Evolutionary conservation across 2,329 filamentous ascomycete species (phyloP).

Genomic region (Colletotrichum aenigma): DNA sequence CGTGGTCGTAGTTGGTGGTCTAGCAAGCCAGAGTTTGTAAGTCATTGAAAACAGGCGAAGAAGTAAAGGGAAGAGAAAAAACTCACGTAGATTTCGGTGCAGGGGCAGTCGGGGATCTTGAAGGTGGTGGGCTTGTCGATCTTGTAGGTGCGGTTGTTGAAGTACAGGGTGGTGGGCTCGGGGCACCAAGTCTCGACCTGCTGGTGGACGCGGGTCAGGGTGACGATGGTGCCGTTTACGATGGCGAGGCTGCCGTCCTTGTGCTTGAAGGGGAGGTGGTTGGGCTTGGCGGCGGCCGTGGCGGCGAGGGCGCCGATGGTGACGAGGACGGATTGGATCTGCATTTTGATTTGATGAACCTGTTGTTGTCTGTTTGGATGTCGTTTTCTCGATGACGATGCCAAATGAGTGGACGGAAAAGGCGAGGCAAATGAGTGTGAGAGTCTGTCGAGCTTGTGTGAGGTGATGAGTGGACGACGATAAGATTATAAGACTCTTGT

Average conservation of each 20-base stretch:
- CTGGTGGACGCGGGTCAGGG: conserved; percentile 39
- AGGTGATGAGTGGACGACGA: neutral
- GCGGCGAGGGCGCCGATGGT: conserved; percentile 23
- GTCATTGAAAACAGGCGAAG: neutral
- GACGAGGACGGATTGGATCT: conserved; percentile 29
- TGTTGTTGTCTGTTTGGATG: conserved; percentile 10
- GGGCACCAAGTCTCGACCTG: conserved; percentile 46
- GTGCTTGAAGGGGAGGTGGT: neutral
- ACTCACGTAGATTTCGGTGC: conserved; percentile 37
- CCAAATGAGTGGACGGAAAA: neutral
- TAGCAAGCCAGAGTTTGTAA: neutral
- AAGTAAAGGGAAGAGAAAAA: neutral
- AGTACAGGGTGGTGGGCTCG: conserved; percentile 43
- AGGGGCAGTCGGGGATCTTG: conserved; percentile 60
- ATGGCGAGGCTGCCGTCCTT: neutral
- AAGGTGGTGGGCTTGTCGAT: conserved; percentile 58
- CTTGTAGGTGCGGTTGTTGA: conserved; percentile 51
- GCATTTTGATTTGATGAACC: conserved; percentile 26
- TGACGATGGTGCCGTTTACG: conserved; percentile 30
- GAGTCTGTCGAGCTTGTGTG: neutral
- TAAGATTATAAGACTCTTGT: too few relatives aligned
- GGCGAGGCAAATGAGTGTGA: neutral
- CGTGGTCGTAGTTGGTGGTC: neutral
- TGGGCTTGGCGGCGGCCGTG: neutral
- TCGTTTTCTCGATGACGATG: neutral